Evolutionary conservation across 2,329 filamentous ascomycete genomes (phyloP).

Genomic region (Aspergillus proliferans): DNA sequence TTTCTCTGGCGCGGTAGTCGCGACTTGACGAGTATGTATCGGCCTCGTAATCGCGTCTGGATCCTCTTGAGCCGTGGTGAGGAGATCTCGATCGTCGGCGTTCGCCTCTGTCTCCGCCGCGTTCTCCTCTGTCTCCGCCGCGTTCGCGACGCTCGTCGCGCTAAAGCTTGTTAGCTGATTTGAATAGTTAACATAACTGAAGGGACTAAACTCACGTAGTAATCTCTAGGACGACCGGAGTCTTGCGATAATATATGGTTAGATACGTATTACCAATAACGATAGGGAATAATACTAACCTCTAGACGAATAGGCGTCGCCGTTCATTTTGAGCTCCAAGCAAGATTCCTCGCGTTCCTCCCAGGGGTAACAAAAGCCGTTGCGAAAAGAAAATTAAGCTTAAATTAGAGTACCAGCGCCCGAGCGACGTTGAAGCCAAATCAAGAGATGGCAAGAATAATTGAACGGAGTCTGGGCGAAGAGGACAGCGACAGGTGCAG

Average conservation of each 20-base stretch:
- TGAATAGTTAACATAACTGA: conserved; percentile 13
- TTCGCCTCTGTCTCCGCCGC: conserved; percentile 45
- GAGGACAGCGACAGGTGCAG: conserved; percentile 8
- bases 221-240: conserved; percentile 48
- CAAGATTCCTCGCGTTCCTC: conserved; percentile 7
- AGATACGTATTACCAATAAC: conserved; percentile 28
- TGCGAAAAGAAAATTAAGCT: neutral
- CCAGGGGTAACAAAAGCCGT: neutral
- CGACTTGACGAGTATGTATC: conserved; percentile 91
- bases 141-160: conserved; percentile 46
- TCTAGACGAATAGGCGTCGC: conserved; percentile 73
- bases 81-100: conserved; percentile 83
- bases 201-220: conserved; percentile 41
- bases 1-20: conserved; percentile 85
- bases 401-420: neutral
- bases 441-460: neutral
- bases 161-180: conserved; percentile 12
- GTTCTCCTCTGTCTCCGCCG: conserved; percentile 3
- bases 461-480: neutral
- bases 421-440: neutral
- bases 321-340: conserved; percentile 62
- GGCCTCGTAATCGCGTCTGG: conserved; percentile 66
- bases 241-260: conserved; percentile 35
- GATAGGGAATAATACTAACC: conserved; percentile 46
- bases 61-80: conserved; percentile 60